Evolutionary conservation across 345 rosid species (phyloP), one percentile per base, ranked within the genome.

Genomic region (Acer saccharum): DNA sequence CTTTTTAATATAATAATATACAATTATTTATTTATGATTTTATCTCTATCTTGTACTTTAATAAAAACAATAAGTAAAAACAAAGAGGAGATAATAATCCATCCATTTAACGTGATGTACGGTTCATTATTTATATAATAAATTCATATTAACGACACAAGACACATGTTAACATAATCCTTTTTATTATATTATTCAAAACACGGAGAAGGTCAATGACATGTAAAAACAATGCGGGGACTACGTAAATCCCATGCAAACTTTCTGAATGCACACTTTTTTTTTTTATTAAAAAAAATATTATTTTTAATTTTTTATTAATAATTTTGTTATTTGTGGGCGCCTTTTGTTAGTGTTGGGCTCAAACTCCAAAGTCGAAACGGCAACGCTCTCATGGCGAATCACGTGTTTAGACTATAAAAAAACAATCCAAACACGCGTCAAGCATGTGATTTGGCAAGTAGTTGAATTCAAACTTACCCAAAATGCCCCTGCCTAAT

Each of bases 181-280:
- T 10, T 16, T 50, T 43, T 7, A 8, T 43, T 43, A 43, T 8
- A 43, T 43, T 54, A 54, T 54, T 14, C 11, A 0, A 50, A 50
- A 13, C 1, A 2, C 55, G 4, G 3, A 50, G 6, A 50, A 2
- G 16, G 1, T 50, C 18, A 50, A 50, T 13, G 55, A 16, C 18
- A 11, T 54, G 58, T 54, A 54, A 54, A 54, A 16, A 54, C n/a
- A 13, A 13, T 0, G 18, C 1, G 57, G 1, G n/a, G 58, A 17
- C n/a, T 67, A 67, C 52, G 50, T 39, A 43, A 67, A 9, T 67
- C 54, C 14, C 75, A 58, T 72, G 75, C 66, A 58, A 58, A 39
- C 6, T 41, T 72, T 32, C 57, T 21, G 0, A 4, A 18, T 1
- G 57, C 72, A 20, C 35, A 13, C 71, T 4, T 13, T 46, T 11